Conservation (phyloP, 176 grass and related monocot genomes). For the Rhynchospora pubera region DNA sequence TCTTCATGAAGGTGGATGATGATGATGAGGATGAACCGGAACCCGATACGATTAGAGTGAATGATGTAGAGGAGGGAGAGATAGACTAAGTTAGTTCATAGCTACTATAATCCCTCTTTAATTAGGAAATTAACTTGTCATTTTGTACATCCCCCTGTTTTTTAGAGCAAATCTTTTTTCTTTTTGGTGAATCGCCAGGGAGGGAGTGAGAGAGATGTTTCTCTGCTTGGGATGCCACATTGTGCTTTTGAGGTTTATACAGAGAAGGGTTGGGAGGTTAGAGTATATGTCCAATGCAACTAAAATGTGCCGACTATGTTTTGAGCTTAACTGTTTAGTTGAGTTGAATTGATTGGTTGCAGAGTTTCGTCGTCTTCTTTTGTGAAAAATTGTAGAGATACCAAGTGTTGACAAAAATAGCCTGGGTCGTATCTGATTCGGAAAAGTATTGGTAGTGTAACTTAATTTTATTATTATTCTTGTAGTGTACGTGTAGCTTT, state of each 20-base stretch:
- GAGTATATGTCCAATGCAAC: conserved; percentile 3
- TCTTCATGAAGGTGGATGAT: conserved; percentile 86
- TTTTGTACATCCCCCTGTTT: conserved; percentile 14
- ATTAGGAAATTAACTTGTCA: conserved; percentile 21
- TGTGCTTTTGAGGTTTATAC: conserved; percentile 4
- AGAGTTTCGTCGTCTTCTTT: not conserved
- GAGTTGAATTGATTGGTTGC: conserved; percentile 13
- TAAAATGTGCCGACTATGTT: conserved; percentile 1
- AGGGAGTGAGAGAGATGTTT: not conserved
- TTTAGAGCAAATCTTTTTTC: conserved; percentile 1
- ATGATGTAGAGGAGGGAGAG: conserved; percentile 84
- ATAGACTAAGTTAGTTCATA: conserved; percentile 52
- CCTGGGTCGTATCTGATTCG: conserved; percentile 9
- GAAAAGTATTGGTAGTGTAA: conserved; percentile 5
- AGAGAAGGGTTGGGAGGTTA: conserved; percentile 12
- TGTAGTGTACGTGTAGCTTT: not conserved
- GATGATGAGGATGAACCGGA: conserved; percentile 78
- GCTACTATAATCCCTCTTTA: not conserved
- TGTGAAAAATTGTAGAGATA: conserved; percentile 21
- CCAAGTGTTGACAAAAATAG: not conserved
- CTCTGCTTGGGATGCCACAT: not conserved
- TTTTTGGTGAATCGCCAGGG: conserved; percentile 1
- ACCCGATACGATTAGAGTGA: conserved; percentile 21
- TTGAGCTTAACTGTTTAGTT: not conserved
- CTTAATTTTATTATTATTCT: not conserved